Conservation (phyloP, 345 rosid species). For the Luvunga scandens region DNA sequence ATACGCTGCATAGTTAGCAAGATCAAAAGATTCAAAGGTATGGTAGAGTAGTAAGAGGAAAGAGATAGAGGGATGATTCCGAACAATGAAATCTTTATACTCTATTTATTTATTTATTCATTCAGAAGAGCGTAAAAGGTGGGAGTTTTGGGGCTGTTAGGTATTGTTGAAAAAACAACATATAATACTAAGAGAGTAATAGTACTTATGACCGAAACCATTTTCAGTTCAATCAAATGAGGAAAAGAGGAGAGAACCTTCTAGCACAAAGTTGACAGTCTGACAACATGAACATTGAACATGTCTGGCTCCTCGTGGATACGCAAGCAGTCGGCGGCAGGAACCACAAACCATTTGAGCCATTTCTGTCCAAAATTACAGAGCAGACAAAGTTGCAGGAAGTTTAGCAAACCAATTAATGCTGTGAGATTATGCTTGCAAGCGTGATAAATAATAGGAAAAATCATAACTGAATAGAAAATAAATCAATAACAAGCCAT, state of each 20-base stretch:
- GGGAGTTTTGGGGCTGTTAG: too few species aligned
- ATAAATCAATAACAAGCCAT: not conserved
- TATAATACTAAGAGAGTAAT: not conserved
- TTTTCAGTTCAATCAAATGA: not conserved
- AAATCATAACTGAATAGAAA: not conserved
- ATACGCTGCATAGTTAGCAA: not conserved
- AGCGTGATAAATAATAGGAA: not conserved
- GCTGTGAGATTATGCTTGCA: not conserved
- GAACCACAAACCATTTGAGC: constrained; percentile 96
- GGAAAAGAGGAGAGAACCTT: constrained; percentile 50
- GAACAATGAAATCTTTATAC: not conserved
- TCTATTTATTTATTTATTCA: not conserved
- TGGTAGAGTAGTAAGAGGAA: not conserved
- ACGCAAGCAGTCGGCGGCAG: constrained; percentile 71
- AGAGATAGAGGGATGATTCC: not conserved
- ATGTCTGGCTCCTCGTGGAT: constrained; percentile 63
- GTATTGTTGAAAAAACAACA: not conserved
- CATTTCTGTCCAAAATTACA: constrained; percentile 41
- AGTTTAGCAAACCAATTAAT: not conserved
- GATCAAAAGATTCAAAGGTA: not conserved
- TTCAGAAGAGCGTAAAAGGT: too few species aligned
- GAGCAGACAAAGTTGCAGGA: not conserved
- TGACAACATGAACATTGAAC: constrained; percentile 69
- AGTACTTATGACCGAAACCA: not conserved
- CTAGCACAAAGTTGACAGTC: constrained; percentile 69